These are phyloP conservation scores for Arachis hypogaea DNA, from an alignment of 306 rosid species.

Conservation along the genomic window DNA sequence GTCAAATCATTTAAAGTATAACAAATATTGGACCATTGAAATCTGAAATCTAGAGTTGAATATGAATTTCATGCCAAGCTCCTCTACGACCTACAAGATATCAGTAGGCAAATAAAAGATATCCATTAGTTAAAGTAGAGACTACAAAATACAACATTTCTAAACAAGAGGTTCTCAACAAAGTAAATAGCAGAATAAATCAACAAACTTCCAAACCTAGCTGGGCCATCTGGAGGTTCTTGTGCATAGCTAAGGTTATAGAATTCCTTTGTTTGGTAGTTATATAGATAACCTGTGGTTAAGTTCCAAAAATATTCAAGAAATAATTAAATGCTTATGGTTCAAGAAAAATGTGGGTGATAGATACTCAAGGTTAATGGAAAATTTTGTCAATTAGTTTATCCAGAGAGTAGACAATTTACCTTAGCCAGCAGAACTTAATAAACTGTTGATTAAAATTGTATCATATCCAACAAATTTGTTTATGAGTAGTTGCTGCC, in stretches of 20 bases:
- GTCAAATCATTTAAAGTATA: not conserved
- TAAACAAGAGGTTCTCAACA: slow-evolving; percentile 28
- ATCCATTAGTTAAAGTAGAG: slow-evolving; percentile 14
- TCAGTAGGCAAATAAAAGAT: slow-evolving; percentile 32
- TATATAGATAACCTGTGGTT: slow-evolving; percentile 86
- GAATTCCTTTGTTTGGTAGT: slow-evolving; percentile 85
- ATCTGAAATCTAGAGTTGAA: slow-evolving; percentile 16
- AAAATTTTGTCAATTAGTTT: slow-evolving; percentile 23
- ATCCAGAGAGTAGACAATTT: slow-evolving; percentile 34
- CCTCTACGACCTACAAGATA: not conserved
- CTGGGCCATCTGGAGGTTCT: slow-evolving; percentile 80
- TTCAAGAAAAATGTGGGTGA: slow-evolving; percentile 25
- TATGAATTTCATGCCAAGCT: slow-evolving; percentile 2
- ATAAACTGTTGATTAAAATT: slow-evolving; percentile 91
- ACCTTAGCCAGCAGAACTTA: slow-evolving; percentile 97
- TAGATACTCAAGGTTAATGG: not conserved
- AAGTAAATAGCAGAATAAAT: slow-evolving; percentile 41
- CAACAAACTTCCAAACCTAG: slow-evolving; percentile 91
- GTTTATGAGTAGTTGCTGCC: slow-evolving; percentile 98
- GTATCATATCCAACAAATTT: slow-evolving; percentile 98
- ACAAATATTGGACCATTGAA: slow-evolving; percentile 2
- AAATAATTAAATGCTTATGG: slow-evolving; percentile 31
- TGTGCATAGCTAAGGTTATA: slow-evolving; percentile 90
- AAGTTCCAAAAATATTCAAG: slow-evolving; percentile 44
- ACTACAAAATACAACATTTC: slow-evolving; percentile 30